phyloP scores from a whole-genome alignment of 208 protist species.

The Trichomonas vaginalis region DNA sequence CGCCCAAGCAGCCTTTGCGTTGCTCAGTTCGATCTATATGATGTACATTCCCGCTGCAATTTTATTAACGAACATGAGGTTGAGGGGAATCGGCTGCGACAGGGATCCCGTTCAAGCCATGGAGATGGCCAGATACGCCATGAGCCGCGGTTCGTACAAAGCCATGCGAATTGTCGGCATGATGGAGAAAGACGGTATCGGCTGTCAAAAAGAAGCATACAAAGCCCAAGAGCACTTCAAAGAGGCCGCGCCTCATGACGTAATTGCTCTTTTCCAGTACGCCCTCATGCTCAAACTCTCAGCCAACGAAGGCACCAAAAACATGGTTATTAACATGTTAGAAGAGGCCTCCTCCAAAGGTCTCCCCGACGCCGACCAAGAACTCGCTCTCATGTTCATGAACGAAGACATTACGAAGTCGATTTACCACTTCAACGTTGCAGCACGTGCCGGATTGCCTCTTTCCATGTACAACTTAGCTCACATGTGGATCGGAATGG shows the following conservation, averaged over 20 bases:
- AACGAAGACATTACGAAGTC: not conserved
- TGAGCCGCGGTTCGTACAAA: not conserved
- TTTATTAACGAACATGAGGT: not conserved
- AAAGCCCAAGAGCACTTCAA: not conserved
- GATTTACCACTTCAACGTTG: not conserved
- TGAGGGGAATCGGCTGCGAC: not conserved
- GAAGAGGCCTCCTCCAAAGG: not conserved
- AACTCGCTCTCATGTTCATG: not conserved
- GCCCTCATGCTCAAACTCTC: not conserved
- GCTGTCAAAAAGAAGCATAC: not conserved
- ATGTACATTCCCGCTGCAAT: not conserved
- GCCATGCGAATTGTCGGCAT: not conserved
- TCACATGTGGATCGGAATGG: not conserved
- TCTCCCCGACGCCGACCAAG: not conserved
- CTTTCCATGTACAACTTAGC: not conserved
- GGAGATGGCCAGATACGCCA: not conserved
- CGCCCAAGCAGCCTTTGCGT: not conserved
- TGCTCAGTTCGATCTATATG: not conserved
- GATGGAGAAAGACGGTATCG: not conserved
- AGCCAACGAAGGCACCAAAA: not conserved
- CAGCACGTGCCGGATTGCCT: not conserved
- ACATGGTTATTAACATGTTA: not conserved
- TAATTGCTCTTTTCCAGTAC: not conserved
- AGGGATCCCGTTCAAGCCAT: not conserved
- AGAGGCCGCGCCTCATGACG: not conserved